Evolutionary conservation across 495 filamentous ascomycete genomes (phyloP).

Genomic region (Haplographium delicatum): DNA sequence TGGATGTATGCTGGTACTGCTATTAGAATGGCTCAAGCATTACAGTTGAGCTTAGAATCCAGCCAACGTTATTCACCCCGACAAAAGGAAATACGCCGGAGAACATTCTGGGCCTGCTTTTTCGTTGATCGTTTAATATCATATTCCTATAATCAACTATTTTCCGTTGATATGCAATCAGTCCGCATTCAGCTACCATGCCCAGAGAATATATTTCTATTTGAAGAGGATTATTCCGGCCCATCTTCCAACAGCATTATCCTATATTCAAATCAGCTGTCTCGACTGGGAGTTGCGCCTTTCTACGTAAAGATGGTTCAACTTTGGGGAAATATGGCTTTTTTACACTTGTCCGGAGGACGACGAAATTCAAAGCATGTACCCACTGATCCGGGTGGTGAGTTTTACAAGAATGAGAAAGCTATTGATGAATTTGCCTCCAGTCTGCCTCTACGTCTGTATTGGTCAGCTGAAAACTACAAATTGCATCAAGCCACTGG

Average conservation of each 20-base stretch:
- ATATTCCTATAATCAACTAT: neutral
- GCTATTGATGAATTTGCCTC: neutral
- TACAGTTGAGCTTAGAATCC: neutral
- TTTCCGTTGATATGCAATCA: neutral
- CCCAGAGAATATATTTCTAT: neutral
- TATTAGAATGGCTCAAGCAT: neutral
- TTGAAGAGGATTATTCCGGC: neutral
- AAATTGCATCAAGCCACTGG: neutral
- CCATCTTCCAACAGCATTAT: neutral
- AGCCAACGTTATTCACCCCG: neutral
- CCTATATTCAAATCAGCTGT: neutral
- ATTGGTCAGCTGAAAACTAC: neutral
- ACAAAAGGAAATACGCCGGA: neutral
- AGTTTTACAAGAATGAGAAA: neutral
- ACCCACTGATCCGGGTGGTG: neutral
- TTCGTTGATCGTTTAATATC: neutral
- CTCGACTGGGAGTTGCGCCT: neutral
- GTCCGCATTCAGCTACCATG: neutral
- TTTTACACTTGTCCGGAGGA: neutral
- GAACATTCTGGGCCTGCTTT: neutral
- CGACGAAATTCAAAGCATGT: neutral
- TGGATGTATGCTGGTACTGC: neutral
- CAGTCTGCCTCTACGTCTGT: neutral
- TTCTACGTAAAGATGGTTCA: neutral
- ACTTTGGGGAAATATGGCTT: neutral